Evolutionary conservation across 768 basidiomycete genomes (phyloP).

Genomic region (Auricularia heimuer): DNA sequence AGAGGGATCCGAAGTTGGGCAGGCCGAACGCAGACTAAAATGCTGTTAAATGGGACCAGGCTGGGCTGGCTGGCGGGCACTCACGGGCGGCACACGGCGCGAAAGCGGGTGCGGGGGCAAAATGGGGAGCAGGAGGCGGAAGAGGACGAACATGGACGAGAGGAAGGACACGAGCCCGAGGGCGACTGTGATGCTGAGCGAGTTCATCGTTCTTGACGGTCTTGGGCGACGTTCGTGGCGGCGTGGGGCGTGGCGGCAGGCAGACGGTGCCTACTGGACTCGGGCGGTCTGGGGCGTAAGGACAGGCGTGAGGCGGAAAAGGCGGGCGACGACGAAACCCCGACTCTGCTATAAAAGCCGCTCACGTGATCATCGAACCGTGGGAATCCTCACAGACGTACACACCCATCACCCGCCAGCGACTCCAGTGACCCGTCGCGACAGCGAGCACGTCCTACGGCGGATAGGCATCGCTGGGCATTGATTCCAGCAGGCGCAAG

Average conservation of each 20-base stretch:
- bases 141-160: constrained; percentile 64
- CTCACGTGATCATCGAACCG: neutral
- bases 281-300: constrained; percentile 4
- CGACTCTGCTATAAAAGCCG: neutral
- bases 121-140: constrained; percentile 66
- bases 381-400: neutral
- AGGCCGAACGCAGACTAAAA: constrained; percentile 64
- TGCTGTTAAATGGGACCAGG: neutral
- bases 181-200: constrained; percentile 54
- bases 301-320: constrained; percentile 1
- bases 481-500: neutral
- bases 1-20: constrained; percentile 57
- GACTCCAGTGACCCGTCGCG: too few species aligned
- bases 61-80: constrained; percentile 17
- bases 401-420: too few species aligned
- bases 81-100: constrained; percentile 62
- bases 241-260: constrained; percentile 7
- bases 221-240: constrained; percentile 4
- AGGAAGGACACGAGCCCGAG: constrained; percentile 65
- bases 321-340: neutral
- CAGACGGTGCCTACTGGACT: constrained; percentile 1
- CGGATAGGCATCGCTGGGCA: too few species aligned
- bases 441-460: too few species aligned
- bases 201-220: constrained; percentile 38
- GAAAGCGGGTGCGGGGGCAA: constrained; percentile 65